Percentiles rank a stretch among this genome's conserved stretches.
These are phyloP conservation scores for Lactarius indigo DNA, from an alignment of 768 basidiomycete genomes.

Conservation along the genomic window DNA sequence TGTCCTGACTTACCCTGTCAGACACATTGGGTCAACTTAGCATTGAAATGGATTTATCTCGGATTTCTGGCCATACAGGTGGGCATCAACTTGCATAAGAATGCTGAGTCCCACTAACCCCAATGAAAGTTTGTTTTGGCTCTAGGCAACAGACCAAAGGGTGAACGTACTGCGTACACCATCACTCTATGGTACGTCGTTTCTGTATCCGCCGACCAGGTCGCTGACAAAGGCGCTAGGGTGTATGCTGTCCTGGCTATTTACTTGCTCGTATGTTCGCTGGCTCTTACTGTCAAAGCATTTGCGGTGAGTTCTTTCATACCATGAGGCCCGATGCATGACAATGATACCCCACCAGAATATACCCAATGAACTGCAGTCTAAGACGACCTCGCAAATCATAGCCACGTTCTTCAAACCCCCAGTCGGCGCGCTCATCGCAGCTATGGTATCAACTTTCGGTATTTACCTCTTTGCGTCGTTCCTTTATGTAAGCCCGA, in stretches of 20 bases:
- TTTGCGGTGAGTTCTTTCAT: slow-evolving; percentile 53
- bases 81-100: slow-evolving; percentile 19
- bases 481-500: slow-evolving; percentile 70
- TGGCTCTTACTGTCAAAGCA: slow-evolving; percentile 76
- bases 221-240: slow-evolving; percentile 38
- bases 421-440: slow-evolving; percentile 76
- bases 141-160: slow-evolving; percentile 83
- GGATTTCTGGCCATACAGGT: slow-evolving; percentile 78
- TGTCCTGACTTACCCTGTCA: slow-evolving; percentile 30
- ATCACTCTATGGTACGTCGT: slow-evolving; percentile 62
- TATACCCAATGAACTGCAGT: slow-evolving; percentile 49
- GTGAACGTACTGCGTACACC: slow-evolving; percentile 71
- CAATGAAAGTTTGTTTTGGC: slow-evolving; percentile 58
- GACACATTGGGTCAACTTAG: slow-evolving; percentile 88
- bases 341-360: slow-evolving; percentile 35
- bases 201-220: neutral
- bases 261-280: slow-evolving; percentile 85
- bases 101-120: neutral
- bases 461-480: slow-evolving; percentile 86
- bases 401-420: slow-evolving; percentile 64
- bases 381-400: slow-evolving; percentile 47
- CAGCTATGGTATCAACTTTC: slow-evolving; percentile 85
- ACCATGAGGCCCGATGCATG: slow-evolving; percentile 2
- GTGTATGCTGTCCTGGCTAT: slow-evolving; percentile 80
- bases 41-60: slow-evolving; percentile 83